Conservation (phyloP, 2,329 filamentous ascomycete genomes). For the Sphaerulina vaccinii region DNA sequence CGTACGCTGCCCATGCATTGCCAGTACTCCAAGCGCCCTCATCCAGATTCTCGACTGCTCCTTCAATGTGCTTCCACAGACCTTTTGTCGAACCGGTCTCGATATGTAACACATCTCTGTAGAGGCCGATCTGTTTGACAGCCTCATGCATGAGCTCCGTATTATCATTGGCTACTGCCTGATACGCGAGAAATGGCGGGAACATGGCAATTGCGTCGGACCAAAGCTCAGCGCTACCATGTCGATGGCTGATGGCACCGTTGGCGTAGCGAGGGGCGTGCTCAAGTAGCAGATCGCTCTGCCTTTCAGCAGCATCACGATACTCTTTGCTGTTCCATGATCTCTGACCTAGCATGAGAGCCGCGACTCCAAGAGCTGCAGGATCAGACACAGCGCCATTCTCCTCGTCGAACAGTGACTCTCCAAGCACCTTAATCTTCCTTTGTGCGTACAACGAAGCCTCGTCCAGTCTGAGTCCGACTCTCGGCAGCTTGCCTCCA, state of each 20-base stretch:
- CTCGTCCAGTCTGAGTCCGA: constrained; percentile 29
- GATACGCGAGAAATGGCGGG: constrained; percentile 52
- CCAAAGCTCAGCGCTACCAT: constrained; percentile 47
- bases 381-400: constrained; percentile 45
- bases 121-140: constrained; percentile 43
- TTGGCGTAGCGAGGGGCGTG: constrained; percentile 45
- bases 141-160: constrained; percentile 38
- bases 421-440: constrained; percentile 35
- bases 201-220: constrained; percentile 53
- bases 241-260: constrained; percentile 51
- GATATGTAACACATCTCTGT: constrained; percentile 42
- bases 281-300: constrained; percentile 44
- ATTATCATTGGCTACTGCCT: constrained; percentile 43
- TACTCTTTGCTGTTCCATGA: constrained; percentile 32
- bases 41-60: constrained; percentile 38
- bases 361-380: constrained; percentile 46
- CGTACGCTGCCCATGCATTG: constrained; percentile 51
- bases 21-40: constrained; percentile 48
- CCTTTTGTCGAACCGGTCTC: constrained; percentile 31
- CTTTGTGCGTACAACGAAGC: constrained; percentile 36
- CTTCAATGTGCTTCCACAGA: constrained; percentile 52
- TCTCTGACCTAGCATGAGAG: constrained; percentile 45
- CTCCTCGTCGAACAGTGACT: constrained; percentile 38
- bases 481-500: constrained; percentile 29
- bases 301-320: constrained; percentile 41